Evolutionary conservation across 2,329 filamentous ascomycete species (phyloP), one percentile per base, ranked within the genome.

Genomic region (Cladosporium oxysporum): DNA sequence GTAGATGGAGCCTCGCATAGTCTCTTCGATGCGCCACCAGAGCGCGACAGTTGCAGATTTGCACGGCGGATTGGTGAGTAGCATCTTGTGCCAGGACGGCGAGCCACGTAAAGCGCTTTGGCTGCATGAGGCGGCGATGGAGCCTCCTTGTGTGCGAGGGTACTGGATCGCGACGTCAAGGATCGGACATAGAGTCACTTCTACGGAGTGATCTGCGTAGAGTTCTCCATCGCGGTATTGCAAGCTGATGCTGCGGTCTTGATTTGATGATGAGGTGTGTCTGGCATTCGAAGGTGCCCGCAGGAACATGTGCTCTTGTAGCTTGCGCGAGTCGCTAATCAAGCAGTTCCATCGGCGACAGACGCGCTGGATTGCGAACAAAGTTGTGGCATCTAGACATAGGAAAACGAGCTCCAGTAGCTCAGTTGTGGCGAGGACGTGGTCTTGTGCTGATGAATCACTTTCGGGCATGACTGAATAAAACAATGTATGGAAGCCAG

Each of bases 21-120:
- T 49, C n/a, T 61, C 58, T 29, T 28, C 58, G 12, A 61, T 29
- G 28, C 16, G 37, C 58, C 58, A 61, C 58, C 58, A 61, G 23
- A 61, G 29, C 10, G 41, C 41, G 16, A 50, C 58, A 1, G 58
- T 61, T 0, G 58, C 41, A 1, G 26, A 18, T 23, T 26, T 61
- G 58, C 58, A 61, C 3, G 69, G 67, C 4, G 69, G 69, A 31
- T 63, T 60, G 4, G 67, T 69, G 26, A 70, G 66, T 12, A 69
- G 60, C 69, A 70, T 70, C 10, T 65, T 60, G 21, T 69, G 66
- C 69, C 69, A 70, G 21, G 67, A 69, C 2, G 69, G 69, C 37
- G 41, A 61, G 10, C 58, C 58, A 11, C 58, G 26, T 1, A 61
- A 28, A 29, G 58, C 37, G 41, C 41, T 61, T 61, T 61, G 41